phyloP scores from a whole-genome alignment of 805 yeast species.

The Cyberlindnera xishuangbannaensis region DNA sequence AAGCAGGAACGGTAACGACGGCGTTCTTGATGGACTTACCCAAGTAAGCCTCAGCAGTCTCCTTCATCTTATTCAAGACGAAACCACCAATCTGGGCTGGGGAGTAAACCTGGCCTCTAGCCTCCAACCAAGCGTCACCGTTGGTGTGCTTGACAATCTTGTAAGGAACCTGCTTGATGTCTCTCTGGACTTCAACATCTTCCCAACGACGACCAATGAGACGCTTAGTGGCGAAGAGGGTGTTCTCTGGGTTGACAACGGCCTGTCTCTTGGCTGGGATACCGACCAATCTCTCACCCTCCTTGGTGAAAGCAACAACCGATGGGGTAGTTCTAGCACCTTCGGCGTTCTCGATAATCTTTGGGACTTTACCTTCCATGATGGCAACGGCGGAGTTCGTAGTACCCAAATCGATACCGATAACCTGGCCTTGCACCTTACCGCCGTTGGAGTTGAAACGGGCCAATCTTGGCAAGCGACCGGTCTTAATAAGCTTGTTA shows the following conservation, averaged over 20 bases:
- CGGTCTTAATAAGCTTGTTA: conserved; percentile 15
- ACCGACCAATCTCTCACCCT: conserved; percentile 53
- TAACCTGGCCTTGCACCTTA: conserved; percentile 45
- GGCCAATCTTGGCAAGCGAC: conserved; percentile 27
- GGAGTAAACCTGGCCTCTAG: conserved; percentile 41
- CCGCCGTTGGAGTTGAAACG: conserved; percentile 45
- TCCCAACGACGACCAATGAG: conserved; percentile 69
- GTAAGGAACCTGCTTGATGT: conserved; percentile 59
- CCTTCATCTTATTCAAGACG: conserved; percentile 59
- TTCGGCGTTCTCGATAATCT: conserved; percentile 73
- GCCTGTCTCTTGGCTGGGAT: conserved; percentile 77
- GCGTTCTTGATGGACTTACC: conserved; percentile 56
- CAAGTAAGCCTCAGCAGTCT: conserved; percentile 55
- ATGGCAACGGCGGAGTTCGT: conserved; percentile 84
- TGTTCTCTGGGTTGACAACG: conserved; percentile 68
- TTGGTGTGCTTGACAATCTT: conserved; percentile 51
- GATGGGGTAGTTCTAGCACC: conserved; percentile 58
- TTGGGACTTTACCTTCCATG: conserved; percentile 42
- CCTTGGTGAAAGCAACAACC: conserved; percentile 61
- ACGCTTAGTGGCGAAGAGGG: conserved; percentile 79
- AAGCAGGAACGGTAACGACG: conserved; percentile 92
- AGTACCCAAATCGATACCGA: conserved; percentile 83
- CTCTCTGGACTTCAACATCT: conserved; percentile 70
- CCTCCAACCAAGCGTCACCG: conserved; percentile 66
- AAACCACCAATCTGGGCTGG: conserved; percentile 73